Evolutionary conservation across 1,284 basidiomycete species (phyloP).

Genomic region (Cystobasidium sp.): DNA sequence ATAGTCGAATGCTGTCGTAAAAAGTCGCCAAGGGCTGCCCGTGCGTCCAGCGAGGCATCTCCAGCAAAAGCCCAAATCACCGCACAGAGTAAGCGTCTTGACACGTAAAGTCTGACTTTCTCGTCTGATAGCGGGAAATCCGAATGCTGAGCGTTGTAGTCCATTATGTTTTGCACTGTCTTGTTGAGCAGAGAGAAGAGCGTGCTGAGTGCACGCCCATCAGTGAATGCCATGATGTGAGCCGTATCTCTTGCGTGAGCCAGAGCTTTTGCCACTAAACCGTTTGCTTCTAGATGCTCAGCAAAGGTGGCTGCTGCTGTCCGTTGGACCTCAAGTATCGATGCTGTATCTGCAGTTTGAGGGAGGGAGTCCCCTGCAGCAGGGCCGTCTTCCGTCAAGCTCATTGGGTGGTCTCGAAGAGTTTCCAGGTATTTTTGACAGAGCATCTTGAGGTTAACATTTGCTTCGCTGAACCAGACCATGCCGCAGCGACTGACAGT

Average conservation of each 20-base stretch:
- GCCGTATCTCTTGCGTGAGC: conserved; percentile 78
- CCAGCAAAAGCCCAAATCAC: conserved; percentile 99
- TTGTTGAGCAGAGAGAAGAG: conserved; percentile 98
- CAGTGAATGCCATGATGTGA: conserved; percentile 99
- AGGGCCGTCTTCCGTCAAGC: conserved; percentile 62
- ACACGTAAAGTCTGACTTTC: conserved; percentile 85
- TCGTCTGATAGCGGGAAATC: conserved; percentile 90
- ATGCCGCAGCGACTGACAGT: conserved; percentile 99
- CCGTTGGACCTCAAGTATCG: too few species aligned
- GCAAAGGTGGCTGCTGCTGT: conserved; percentile 73
- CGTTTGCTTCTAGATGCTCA: conserved; percentile 79
- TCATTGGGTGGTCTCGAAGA: conserved; percentile 76
- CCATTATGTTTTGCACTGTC: conserved; percentile 87
- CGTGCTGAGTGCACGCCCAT: conserved; percentile 87
- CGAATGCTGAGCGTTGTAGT: conserved; percentile 91
- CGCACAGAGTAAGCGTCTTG: conserved; percentile 85
- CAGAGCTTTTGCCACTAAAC: conserved; percentile 79
- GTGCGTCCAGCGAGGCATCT: conserved; percentile 86
- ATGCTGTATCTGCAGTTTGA: too few species aligned
- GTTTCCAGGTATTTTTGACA: conserved; percentile 85
- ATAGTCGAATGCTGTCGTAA: conserved; percentile 83
- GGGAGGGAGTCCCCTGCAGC: conserved; percentile 59
- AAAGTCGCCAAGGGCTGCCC: conserved; percentile 88
- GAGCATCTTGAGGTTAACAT: conserved; percentile 88
- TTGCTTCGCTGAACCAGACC: conserved; percentile 99